These are phyloP conservation scores for Fusarium cicatricum DNA, from an alignment of 2,329 filamentous ascomycete genomes.

Conservation along the genomic window DNA sequence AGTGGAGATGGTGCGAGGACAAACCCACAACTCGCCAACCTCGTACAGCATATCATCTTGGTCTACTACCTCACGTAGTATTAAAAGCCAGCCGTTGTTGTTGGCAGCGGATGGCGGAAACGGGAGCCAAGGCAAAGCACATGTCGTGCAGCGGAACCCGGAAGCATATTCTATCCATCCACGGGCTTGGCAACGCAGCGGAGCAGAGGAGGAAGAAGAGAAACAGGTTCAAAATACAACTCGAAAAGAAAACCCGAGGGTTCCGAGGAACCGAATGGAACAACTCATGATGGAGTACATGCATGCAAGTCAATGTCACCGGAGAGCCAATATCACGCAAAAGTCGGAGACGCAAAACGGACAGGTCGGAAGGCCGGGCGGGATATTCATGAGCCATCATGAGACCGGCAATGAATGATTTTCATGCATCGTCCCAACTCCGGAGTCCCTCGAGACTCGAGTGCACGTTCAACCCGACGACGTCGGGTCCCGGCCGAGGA, in stretches of 20 bases:
- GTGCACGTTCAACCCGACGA: conserved; percentile 10
- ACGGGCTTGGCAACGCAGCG: conserved; percentile 20
- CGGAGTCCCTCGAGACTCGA: conserved; percentile 18
- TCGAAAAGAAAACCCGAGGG: neutral
- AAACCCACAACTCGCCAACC: neutral
- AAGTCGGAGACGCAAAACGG: conserved; percentile 2
- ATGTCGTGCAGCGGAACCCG: conserved; percentile 20
- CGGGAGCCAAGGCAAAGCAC: conserved; percentile 3
- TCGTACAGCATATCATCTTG: conserved; percentile 4
- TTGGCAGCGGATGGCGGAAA: neutral
- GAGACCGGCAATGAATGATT: conserved; percentile 26
- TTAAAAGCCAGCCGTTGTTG: neutral
- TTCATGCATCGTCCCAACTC: conserved; percentile 33
- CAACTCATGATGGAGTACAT: neutral
- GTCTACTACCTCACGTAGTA: neutral
- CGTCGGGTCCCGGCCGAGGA: conserved; percentile 33
- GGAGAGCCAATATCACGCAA: neutral
- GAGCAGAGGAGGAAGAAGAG: neutral
- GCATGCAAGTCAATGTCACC: neutral
- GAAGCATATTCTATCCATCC: neutral
- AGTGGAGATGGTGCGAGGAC: no score
- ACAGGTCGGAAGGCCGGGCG: conserved; percentile 24
- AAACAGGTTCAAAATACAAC: neutral
- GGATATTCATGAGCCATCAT: conserved; percentile 15
- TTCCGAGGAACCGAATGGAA: neutral